Conservation (phyloP, 2,329 filamentous ascomycete species). For the Nigrospora sphaerica region DNA sequence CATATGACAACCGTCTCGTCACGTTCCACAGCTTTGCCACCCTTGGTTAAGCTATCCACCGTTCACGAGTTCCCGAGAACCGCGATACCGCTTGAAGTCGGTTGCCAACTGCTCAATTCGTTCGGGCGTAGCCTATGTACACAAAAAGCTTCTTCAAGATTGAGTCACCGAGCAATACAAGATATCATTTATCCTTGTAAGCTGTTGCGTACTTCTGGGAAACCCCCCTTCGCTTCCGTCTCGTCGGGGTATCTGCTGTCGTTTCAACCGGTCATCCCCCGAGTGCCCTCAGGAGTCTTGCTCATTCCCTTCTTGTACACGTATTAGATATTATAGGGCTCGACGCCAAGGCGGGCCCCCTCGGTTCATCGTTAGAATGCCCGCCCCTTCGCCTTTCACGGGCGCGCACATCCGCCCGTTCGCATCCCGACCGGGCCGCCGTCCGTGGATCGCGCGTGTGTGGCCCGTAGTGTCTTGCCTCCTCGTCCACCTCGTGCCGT, state of each 20-base stretch:
- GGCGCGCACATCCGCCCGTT: not conserved
- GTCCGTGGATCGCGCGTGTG: not conserved
- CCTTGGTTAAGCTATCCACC: no score
- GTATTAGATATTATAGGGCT: conserved; percentile 35
- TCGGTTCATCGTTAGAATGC: conserved; percentile 2
- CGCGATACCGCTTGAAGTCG: no score
- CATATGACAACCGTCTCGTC: no score
- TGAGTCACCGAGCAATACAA: conserved; percentile 19
- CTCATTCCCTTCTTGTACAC: conserved; percentile 25
- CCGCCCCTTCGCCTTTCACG: conserved; percentile 6
- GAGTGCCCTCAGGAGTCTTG: conserved; percentile 4
- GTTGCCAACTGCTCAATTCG: not conserved
- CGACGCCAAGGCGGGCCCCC: conserved; percentile 4
- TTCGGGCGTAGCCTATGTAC: conserved; percentile 1
- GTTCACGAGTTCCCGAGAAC: no score
- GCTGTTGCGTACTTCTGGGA: conserved; percentile 16
- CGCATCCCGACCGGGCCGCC: not conserved
- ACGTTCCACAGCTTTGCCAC: no score
- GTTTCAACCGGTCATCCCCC: not conserved
- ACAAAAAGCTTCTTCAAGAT: conserved; percentile 1
- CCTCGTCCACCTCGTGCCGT: conserved; percentile 17
- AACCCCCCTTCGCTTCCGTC: conserved; percentile 1
- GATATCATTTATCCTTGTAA: conserved; percentile 22
- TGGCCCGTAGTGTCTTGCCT: not conserved
- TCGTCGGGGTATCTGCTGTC: not conserved